Evolutionary conservation across 1,284 basidiomycete genomes (phyloP), one percentile per base, ranked within the genome.

Genomic region (Cryptococcus jaspeensis): DNA sequence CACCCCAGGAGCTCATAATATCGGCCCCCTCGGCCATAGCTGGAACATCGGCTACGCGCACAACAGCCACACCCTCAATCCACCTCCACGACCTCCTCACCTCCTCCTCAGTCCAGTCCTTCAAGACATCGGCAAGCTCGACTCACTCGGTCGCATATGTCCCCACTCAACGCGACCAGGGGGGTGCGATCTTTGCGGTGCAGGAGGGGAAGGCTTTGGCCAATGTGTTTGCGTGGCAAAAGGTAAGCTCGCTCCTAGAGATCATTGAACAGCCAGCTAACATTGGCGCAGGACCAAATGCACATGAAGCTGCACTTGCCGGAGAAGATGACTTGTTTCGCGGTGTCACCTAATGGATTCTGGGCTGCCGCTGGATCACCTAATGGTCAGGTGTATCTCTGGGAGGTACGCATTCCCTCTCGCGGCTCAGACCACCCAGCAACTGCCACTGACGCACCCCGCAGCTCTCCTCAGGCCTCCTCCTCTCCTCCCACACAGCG

Each of bases 401-500:
- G 95, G 95, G 92, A 96, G 88, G 92, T 86, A 64, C 67, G 85
- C 18, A 36, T 13, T 16, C 18, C n/a, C 37, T 35, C 18, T 4
- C 7, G 18, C 20, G 15, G 36, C 62, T 63, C 55, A 41, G 28
- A n/a, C n/a, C n/a, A n/a, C n/a, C n/a, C n/a, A n/a, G n/a, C n/a
- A n/a, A n/a, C n/a, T n/a, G n/a, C n/a, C n/a, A n/a, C 32, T 52
- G 36, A 20, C 32, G 18, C 23, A 12, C 16, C 20, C 15, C n/a
- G 11, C 78, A 96, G 90, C 82, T 93, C 65, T 82, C 88, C 2
- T 95, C 92, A 3, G 95, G 95, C 7, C 86, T 91, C 42, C 81
- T 99, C 45, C 88, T 89, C 76, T 85, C 89, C 58, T 86, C 89
- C 0, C 93, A 93, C 84, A 94, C 96, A 63, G 94, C 92, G 8